These are phyloP conservation scores for Colletotrichum sp. DNA, from an alignment of 2,329 filamentous ascomycete species.

Conservation along the genomic window DNA sequence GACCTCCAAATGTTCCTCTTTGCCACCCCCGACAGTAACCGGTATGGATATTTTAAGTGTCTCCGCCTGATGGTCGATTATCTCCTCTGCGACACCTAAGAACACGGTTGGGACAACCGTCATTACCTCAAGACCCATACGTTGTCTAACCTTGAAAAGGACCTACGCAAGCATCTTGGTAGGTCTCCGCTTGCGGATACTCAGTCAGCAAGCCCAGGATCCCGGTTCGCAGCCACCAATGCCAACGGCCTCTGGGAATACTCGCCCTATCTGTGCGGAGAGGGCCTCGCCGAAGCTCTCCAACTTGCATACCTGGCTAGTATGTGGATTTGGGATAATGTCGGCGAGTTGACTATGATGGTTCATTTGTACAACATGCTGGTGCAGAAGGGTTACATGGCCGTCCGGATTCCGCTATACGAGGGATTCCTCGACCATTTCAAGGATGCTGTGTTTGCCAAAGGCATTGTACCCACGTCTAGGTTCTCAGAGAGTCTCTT, in stretches of 20 bases:
- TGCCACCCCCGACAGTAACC: background rate
- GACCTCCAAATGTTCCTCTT: background rate
- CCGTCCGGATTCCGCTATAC: background rate
- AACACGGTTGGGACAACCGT: background rate
- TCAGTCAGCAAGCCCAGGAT: slow-evolving; percentile 33
- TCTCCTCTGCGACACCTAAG: background rate
- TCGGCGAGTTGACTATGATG: slow-evolving; percentile 39
- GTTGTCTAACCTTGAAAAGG: background rate
- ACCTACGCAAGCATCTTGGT: background rate
- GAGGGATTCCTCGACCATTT: background rate
- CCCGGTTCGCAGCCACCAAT: slow-evolving; percentile 43
- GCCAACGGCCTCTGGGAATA: slow-evolving; percentile 52
- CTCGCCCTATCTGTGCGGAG: slow-evolving; percentile 52
- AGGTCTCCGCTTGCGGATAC: background rate
- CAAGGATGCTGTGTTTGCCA: background rate
- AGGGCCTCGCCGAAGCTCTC: slow-evolving; percentile 47
- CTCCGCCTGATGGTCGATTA: background rate
- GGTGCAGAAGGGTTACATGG: slow-evolving; percentile 42
- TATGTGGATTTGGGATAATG: slow-evolving; percentile 41
- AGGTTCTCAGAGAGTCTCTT: background rate
- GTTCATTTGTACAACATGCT: slow-evolving; percentile 55
- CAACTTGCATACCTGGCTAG: slow-evolving; percentile 38
- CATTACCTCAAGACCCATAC: background rate
- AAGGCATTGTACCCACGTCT: background rate
- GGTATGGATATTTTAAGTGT: background rate